Evolutionary conservation across 257 asterid species (phyloP), one percentile per base, ranked within the genome.

Genomic region (Coffea eugenioides): DNA sequence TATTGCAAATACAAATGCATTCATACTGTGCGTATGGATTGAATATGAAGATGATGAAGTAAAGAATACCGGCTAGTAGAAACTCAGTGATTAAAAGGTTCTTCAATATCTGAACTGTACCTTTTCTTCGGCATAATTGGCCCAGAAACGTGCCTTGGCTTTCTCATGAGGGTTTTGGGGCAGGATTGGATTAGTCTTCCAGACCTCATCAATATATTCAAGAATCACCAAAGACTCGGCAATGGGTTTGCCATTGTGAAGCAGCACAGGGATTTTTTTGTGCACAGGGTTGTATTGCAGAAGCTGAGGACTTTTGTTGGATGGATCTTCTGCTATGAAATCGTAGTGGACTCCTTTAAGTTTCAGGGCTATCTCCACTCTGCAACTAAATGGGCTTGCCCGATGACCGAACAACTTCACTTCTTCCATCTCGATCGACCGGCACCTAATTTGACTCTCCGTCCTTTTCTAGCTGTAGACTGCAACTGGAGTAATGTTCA

Each of bases 141-240:
- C 86, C 93, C 91, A 91, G 70, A 91, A 89, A n/a, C 90, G 89
- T 10, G 87, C 86, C 10, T 23, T 73, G 81, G 91, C 89, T 71
- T 83, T 83, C 11, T 86, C 82, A 34, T 78, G 77, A 2, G 89
- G 92, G 66, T 89, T 81, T 54, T 84, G 52, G 8, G 95, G 91
- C 69, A 88, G 54, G 59, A 91, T 79, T 4, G 85, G 15, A 3
- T 85, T 86, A 18, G 84, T 86, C 39, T 81, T 67, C 86, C 88
- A 91, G 3, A 80, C 79, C 66, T 89, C 89, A 4, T 91, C 93
- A 27, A 91, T 85, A 77, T 91, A 91, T 45, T 91, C 89, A 46
- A 91, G 83, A 66, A 91, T 89, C 31, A 84, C 67, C 0, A 76
- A 16, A 12, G 95, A 91, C 56, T 91, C 92, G 11, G n/a, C 8